phyloP scores from a whole-genome alignment of 352 stramenopile species.

The Plasmopara muralis region DNA sequence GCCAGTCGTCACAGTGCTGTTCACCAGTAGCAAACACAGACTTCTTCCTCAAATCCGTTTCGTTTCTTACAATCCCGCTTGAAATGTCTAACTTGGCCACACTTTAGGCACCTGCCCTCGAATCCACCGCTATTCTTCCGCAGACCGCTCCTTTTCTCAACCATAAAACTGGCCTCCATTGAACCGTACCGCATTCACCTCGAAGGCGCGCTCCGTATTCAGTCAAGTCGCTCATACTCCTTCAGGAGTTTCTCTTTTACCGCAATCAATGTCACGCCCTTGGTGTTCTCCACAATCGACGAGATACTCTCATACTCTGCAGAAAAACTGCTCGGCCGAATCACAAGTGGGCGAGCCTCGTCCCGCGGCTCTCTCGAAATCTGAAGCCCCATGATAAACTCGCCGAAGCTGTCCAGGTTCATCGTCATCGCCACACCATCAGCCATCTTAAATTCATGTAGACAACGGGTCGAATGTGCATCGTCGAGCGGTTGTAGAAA shows the following conservation, averaged over 20 bases:
- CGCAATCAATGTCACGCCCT: neutral
- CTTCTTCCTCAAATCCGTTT: neutral
- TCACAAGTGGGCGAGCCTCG: neutral
- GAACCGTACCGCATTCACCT: neutral
- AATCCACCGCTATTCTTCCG: neutral
- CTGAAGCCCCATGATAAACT: neutral
- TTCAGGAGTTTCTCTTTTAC: conserved; percentile 1
- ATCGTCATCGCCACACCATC: neutral
- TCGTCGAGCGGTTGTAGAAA: conserved; percentile 1
- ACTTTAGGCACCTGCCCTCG: neutral
- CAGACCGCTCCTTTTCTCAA: neutral
- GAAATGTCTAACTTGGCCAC: neutral
- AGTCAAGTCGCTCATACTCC: neutral
- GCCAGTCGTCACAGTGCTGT: neutral
- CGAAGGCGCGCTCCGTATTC: neutral
- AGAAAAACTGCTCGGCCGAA: neutral
- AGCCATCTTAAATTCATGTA: neutral
- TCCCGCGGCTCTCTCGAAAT: neutral
- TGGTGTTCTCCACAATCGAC: conserved; percentile 1
- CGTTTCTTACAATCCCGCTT: neutral
- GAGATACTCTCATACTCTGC: neutral
- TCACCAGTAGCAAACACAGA: neutral
- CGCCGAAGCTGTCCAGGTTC: neutral
- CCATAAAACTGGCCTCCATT: neutral
- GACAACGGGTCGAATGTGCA: conserved; percentile 1